Evolutionary conservation across 305 asterid genomes (phyloP).

Genomic region (Rubia balearica): DNA sequence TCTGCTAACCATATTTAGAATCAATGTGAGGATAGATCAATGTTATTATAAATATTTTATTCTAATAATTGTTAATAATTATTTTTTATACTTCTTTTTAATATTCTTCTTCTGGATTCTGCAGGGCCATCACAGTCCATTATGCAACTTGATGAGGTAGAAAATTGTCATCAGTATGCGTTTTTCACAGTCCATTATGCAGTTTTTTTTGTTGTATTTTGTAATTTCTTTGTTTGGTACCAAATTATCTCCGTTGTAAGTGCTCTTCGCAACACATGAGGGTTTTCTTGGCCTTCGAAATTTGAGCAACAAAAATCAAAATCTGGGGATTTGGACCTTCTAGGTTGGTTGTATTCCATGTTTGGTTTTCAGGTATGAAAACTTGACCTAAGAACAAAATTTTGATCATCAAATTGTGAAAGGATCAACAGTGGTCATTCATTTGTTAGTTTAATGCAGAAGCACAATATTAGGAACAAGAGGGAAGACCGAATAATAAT

Average conservation of each 20-base stretch:
- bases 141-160: slow-evolving; percentile 99
- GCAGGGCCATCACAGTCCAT: slow-evolving; percentile 91
- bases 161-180: neutral
- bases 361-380: slow-evolving; percentile 91
- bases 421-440: slow-evolving; percentile 14
- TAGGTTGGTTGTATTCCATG: slow-evolving; percentile 98
- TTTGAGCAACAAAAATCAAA: slow-evolving; percentile 74
- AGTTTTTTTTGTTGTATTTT: slow-evolving; percentile 23
- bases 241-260: slow-evolving; percentile 92
- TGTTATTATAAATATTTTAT: too few relatives aligned
- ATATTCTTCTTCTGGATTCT: slow-evolving; percentile 93
- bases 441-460: slow-evolving; percentile 37
- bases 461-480: slow-evolving; percentile 92
- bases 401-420: slow-evolving; percentile 18
- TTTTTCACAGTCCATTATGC: slow-evolving; percentile 54
- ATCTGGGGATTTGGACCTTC: slow-evolving; percentile 84
- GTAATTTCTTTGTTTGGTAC: slow-evolving; percentile 14
- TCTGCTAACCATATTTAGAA: too few relatives aligned
- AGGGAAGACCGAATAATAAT: slow-evolving; percentile 85
- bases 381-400: slow-evolving; percentile 21
- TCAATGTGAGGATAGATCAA: too few relatives aligned
- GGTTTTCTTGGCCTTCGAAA: slow-evolving; percentile 75
- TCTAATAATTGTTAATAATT: too few relatives aligned
- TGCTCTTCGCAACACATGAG: slow-evolving; percentile 62
- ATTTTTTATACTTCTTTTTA: slow-evolving; percentile 61